Percentiles rank a stretch among this genome's conserved stretches.
phyloP scores from a whole-genome alignment of 2,329 filamentous ascomycete genomes.

The Microsporum audouinii region DNA sequence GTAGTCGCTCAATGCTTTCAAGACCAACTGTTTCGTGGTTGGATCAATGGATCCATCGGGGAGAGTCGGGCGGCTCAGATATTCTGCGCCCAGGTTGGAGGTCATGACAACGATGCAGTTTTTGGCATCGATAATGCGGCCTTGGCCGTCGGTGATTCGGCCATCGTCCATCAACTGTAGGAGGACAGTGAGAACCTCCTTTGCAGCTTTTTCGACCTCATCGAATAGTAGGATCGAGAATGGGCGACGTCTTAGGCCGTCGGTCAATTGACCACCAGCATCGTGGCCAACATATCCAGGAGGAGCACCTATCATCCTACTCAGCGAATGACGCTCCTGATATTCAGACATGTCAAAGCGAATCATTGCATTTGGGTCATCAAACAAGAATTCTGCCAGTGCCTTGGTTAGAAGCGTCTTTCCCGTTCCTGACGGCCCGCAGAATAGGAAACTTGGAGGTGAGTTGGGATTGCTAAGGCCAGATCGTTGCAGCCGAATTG shows the following conservation, averaged over 20 bases:
- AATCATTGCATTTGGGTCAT: constrained; percentile 95
- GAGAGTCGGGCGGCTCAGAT: constrained; percentile 65
- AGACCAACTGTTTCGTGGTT: constrained; percentile 77
- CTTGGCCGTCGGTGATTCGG: constrained; percentile 95
- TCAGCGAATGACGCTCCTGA: constrained; percentile 89
- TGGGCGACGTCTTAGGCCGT: constrained; percentile 81
- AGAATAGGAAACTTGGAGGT: constrained; percentile 96
- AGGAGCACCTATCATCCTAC: constrained; percentile 93
- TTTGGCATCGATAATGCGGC: constrained; percentile 82
- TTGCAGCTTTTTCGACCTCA: constrained; percentile 96
- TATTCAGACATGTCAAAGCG: constrained; percentile 99
- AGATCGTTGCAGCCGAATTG: constrained; percentile 87
- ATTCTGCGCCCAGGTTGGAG: constrained; percentile 91
- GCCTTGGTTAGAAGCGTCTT: constrained; percentile 97
- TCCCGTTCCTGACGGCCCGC: constrained; percentile 93
- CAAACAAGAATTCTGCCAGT: constrained; percentile 93
- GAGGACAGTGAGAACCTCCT: constrained; percentile 90
- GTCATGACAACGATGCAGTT: constrained; percentile 99
- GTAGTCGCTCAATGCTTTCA: constrained; percentile 81
- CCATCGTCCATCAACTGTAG: constrained; percentile 99
- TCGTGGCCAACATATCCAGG: constrained; percentile 97
- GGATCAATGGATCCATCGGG: constrained; percentile 77
- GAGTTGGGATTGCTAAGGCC: constrained; percentile 93
- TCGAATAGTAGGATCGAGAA: constrained; percentile 98
- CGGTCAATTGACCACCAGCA: constrained; percentile 87